Evolutionary conservation across 768 basidiomycete genomes (phyloP).

Genomic region (Boletus sensibilis): DNA sequence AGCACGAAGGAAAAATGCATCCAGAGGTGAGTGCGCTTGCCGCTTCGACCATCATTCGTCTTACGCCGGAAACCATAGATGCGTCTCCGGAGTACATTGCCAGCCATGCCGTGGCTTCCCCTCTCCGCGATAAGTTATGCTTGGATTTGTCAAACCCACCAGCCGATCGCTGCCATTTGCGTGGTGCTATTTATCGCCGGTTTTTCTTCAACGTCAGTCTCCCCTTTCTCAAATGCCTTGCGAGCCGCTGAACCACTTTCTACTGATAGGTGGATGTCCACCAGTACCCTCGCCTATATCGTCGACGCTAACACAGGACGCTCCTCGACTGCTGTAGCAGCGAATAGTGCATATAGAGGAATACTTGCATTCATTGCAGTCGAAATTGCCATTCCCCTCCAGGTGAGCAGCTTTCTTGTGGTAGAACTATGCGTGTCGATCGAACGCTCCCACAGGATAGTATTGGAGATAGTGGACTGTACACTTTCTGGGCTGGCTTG

Average conservation of each 20-base stretch:
- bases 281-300: conserved; percentile 75
- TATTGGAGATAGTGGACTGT: conserved; percentile 33
- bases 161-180: conserved; percentile 67
- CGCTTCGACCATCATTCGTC: neutral
- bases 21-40: conserved; percentile 56
- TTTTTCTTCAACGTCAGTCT: conserved; percentile 47
- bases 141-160: conserved; percentile 67
- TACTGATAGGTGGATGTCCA: conserved; percentile 49
- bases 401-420: conserved; percentile 26
- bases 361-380: conserved; percentile 63
- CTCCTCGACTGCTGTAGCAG: conserved; percentile 73
- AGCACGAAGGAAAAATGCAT: conserved; percentile 44
- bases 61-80: conserved; percentile 43
- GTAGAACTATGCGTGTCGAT: neutral
- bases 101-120: conserved; percentile 53
- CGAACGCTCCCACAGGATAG: conserved; percentile 10
- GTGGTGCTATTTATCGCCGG: conserved; percentile 71
- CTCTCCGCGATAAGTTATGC: conserved; percentile 65
- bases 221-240: neutral
- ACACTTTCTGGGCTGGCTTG: conserved; percentile 48
- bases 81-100: conserved; percentile 64
- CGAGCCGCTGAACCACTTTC: neutral
- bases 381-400: conserved; percentile 78
- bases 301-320: conserved; percentile 85
- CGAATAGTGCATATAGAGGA: conserved; percentile 76